These are phyloP conservation scores for Vicia faba DNA, from an alignment of 306 rosid species.

Conservation along the genomic window DNA sequence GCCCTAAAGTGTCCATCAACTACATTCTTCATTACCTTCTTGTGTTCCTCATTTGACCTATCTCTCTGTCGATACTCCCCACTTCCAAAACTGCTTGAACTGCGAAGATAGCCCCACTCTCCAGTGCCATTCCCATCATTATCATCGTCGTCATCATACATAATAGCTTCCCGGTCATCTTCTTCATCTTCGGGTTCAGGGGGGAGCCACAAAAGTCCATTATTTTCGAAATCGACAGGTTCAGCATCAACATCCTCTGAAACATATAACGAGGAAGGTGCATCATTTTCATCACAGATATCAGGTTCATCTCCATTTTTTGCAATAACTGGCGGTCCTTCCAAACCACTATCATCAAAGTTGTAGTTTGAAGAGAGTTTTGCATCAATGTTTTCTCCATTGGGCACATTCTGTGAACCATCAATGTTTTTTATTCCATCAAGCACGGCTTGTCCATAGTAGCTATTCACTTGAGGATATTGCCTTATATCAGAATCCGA, in stretches of 20 bases:
- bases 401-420: constrained; percentile 52
- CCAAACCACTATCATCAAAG: constrained; percentile 57
- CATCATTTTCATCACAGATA: constrained; percentile 62
- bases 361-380: constrained; percentile 46
- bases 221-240: constrained; percentile 91
- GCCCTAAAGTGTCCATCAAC: constrained; percentile 98
- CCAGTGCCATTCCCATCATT: constrained; percentile 60
- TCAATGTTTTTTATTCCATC: constrained; percentile 56
- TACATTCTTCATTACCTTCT: constrained; percentile 71
- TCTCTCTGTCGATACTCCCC: constrained; percentile 73
- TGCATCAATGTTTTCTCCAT: constrained; percentile 47
- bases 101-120: constrained; percentile 75
- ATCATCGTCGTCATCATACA: constrained; percentile 77
- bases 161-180: constrained; percentile 71
- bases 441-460: constrained; percentile 57
- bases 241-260: constrained; percentile 59
- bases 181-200: constrained; percentile 97
- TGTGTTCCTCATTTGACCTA: constrained; percentile 75
- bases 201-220: constrained; percentile 96
- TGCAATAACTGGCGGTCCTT: constrained; percentile 44
- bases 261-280: constrained; percentile 63
- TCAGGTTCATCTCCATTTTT: constrained; percentile 62
- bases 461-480: constrained; percentile 57
- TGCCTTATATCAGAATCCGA: constrained; percentile 57
- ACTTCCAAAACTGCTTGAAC: constrained; percentile 73